These are phyloP conservation scores for Colletotrichum chrysophilum DNA, from an alignment of 2,329 filamentous ascomycete genomes.

Conservation along the genomic window DNA sequence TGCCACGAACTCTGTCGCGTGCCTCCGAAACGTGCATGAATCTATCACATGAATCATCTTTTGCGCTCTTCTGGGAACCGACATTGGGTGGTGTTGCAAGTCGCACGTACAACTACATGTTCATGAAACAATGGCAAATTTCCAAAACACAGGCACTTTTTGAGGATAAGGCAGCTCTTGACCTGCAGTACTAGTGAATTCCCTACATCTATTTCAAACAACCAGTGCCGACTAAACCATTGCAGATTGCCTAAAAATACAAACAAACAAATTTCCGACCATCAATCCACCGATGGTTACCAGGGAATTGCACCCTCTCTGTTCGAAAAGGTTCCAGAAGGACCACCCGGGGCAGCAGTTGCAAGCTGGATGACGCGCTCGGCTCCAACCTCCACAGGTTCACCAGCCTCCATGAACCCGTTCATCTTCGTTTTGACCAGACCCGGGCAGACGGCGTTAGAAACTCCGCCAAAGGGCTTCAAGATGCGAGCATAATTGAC, in stretches of 20 bases:
- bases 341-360: constrained; percentile 30
- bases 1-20: background rate
- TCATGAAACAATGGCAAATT: background rate
- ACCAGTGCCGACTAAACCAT: background rate
- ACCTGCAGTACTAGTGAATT: background rate
- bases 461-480: constrained; percentile 31
- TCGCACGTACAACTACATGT: background rate
- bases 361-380: constrained; percentile 34
- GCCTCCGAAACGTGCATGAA: background rate
- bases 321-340: constrained; percentile 32
- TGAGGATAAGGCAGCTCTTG: background rate
- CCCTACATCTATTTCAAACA: background rate
- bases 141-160: background rate
- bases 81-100: background rate
- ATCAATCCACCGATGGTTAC: background rate
- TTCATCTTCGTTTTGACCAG: constrained; percentile 35
- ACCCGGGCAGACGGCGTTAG: constrained; percentile 42
- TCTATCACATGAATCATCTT: background rate
- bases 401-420: constrained; percentile 14
- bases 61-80: background rate
- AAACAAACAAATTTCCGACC: background rate
- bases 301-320: constrained; percentile 25
- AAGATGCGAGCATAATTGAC: constrained; percentile 36
- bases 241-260: background rate
- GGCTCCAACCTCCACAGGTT: constrained; percentile 31